A percentile compares a stretch with the other conserved stretches of the same genome.
These are phyloP conservation scores for Fusarium coffeatum DNA, from an alignment of 2,329 filamentous ascomycete species.

Conservation along the genomic window DNA sequence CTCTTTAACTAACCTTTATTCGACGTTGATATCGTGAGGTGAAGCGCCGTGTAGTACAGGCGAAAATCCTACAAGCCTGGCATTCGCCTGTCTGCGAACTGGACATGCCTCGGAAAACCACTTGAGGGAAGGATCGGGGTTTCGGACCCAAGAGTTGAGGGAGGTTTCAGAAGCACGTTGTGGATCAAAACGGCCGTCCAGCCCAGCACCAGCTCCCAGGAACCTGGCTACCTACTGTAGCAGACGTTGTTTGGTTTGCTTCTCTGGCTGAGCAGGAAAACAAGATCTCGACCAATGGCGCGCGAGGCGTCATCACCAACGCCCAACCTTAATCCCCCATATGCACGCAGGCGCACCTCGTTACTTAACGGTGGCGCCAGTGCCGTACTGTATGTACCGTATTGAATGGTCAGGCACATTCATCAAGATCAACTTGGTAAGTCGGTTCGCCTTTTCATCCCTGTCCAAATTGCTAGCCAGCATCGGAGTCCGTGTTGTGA, in stretches of 20 bases:
- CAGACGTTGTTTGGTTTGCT: conserved; percentile 19
- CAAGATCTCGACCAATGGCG: conserved; percentile 22
- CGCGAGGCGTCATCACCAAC: conserved; percentile 18
- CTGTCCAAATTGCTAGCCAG: not conserved
- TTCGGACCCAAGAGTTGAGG: conserved; percentile 1
- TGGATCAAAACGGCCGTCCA: conserved; percentile 24
- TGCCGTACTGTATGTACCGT: conserved; percentile 1
- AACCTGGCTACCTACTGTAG: conserved; percentile 6
- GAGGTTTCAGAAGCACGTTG: conserved; percentile 13
- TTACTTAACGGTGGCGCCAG: conserved; percentile 15
- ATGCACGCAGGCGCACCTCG: conserved; percentile 8
- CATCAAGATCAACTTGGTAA: conserved; percentile 4
- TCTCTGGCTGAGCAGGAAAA: conserved; percentile 10
- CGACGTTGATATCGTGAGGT: conserved; percentile 3
- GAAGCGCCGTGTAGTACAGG: not conserved
- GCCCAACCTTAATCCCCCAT: conserved; percentile 26
- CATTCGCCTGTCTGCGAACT: conserved; percentile 2
- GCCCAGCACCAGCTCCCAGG: conserved; percentile 13
- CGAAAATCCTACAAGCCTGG: conserved; percentile 15
- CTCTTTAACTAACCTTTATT: not conserved
- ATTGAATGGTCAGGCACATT: conserved; percentile 2
- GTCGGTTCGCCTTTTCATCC: not conserved
- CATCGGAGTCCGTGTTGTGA: not conserved
- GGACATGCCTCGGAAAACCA: conserved; percentile 1
- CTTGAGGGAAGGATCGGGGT: not conserved